Conservation (phyloP, 495 filamentous ascomycete species). For the Penicillium crystallinum region DNA sequence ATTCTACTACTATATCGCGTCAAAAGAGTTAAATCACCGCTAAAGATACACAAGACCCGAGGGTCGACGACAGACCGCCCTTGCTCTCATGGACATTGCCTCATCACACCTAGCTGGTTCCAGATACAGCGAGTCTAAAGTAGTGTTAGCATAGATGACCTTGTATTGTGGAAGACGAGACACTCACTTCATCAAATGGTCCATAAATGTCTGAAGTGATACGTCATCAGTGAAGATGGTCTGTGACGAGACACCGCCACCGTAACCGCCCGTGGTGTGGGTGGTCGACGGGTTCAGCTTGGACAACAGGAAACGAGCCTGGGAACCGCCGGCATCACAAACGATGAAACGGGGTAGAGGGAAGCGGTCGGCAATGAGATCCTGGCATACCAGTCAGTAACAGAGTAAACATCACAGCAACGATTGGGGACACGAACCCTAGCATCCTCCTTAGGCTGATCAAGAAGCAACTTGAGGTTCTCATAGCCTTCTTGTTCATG, state of each 20-base stretch:
- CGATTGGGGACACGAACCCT: conserved; percentile 53
- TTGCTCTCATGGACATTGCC: conserved; percentile 32
- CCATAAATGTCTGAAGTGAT: conserved; percentile 98
- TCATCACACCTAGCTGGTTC: conserved; percentile 49
- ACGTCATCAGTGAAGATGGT: conserved; percentile 99
- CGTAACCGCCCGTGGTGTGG: conserved; percentile 90
- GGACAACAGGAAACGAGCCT: conserved; percentile 93
- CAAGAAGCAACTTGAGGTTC: conserved; percentile 83
- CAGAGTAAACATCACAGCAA: background rate
- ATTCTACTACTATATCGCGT: conserved; percentile 38
- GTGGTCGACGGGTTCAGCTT: conserved; percentile 98
- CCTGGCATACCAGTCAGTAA: conserved; percentile 47
- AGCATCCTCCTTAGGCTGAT: conserved; percentile 97
- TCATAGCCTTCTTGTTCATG: conserved; percentile 98
- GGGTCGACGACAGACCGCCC: conserved; percentile 32
- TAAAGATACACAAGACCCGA: conserved; percentile 48
- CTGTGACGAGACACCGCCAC: conserved; percentile 86
- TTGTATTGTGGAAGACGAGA: background rate
- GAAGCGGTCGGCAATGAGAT: conserved; percentile 96
- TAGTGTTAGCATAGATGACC: conserved; percentile 25
- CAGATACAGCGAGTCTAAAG: conserved; percentile 56
- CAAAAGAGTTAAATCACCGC: conserved; percentile 35
- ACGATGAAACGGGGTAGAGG: conserved; percentile 97
- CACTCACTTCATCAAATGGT: conserved; percentile 96
- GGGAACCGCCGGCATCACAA: conserved; percentile 95